Evolutionary conservation across 768 basidiomycete species (phyloP), one percentile per base, ranked within the genome.

Genomic region (Collybia sordida): DNA sequence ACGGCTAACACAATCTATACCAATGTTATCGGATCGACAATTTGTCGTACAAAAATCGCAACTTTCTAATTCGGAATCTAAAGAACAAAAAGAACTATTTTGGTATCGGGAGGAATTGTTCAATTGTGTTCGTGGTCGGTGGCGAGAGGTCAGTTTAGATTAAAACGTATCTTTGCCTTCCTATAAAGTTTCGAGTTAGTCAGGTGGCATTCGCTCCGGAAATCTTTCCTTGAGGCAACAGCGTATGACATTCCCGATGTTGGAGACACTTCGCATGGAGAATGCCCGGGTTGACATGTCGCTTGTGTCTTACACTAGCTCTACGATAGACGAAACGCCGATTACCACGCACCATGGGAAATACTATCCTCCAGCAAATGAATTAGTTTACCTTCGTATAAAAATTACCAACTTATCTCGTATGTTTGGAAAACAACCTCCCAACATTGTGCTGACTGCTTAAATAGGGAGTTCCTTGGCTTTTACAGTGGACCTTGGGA

Each of bases 91-190:
- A 34, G 90, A 93, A 62, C 64, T 95, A 14, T 99, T 98, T 72
- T 99, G 97, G 97, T 96, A 97, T 64, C 78, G 95, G 28, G 95
- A 99, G 65, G 84, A 87, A 54, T 69, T 99, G 8, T 80, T 98
- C 59, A 81, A 81, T 40, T 68, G 71, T 43, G 64, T 98, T 12
- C 72, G 70, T 11, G 87, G 87, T 8, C 74, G 72, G 15, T 99
- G 97, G 97, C 79, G 79, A 61, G 97, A 98, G 81, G 95, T 93
- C 51, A 51, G 80, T 47, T 17, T n/a, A 21, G 3, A 15, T 47
- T 45, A 38, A 11, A 14, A 15, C 18, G 6, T n/a, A 3, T 55
- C 24, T 42, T 35, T 36, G 25, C 23, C 18, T 35, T 43, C 39
- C 21, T 39, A 21, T 42, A 19, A 14, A 57, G 9, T 46, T 37